Evolutionary conservation across 805 yeast genomes (phyloP).

Genomic region (Pichia rugopelliculosa): DNA sequence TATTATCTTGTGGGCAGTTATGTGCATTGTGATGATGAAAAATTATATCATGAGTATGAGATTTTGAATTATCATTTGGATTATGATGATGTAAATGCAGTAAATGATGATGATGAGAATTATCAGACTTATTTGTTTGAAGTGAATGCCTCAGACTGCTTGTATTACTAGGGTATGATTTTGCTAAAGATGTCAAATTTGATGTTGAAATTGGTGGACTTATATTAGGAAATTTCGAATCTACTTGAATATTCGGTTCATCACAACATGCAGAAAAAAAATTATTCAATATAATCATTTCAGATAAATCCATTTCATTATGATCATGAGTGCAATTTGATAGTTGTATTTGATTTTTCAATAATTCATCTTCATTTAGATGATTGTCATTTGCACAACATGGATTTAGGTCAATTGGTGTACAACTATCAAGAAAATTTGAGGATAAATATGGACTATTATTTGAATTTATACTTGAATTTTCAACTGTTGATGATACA

Average conservation of each 20-base stretch:
- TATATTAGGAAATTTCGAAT: neutral
- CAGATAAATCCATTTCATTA: slow-evolving; percentile 6
- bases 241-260: neutral
- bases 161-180: neutral
- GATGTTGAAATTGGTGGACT: neutral
- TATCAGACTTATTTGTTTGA: neutral
- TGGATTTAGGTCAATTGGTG: slow-evolving; percentile 7
- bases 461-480: slow-evolving; percentile 8
- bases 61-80: slow-evolving; percentile 3
- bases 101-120: slow-evolving; percentile 13
- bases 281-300: slow-evolving; percentile 6
- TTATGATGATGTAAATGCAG: slow-evolving; percentile 14
- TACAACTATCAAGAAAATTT: slow-evolving; percentile 1
- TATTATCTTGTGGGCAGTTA: neutral
- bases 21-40: slow-evolving; percentile 13
- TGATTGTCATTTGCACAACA: slow-evolving; percentile 1
- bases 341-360: neutral
- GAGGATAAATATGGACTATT: neutral
- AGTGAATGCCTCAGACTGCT: slow-evolving; percentile 7
- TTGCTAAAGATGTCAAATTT: neutral
- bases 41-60: slow-evolving; percentile 14
- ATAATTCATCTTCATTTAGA: neutral
- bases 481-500: slow-evolving; percentile 1
- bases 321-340: neutral
- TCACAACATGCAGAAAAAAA: slow-evolving; percentile 9